A percentile compares a stretch with the other conserved stretches of the same genome.
Conservation (phyloP, 1,284 basidiomycete species). For the Vanrija pseudolonga region DNA sequence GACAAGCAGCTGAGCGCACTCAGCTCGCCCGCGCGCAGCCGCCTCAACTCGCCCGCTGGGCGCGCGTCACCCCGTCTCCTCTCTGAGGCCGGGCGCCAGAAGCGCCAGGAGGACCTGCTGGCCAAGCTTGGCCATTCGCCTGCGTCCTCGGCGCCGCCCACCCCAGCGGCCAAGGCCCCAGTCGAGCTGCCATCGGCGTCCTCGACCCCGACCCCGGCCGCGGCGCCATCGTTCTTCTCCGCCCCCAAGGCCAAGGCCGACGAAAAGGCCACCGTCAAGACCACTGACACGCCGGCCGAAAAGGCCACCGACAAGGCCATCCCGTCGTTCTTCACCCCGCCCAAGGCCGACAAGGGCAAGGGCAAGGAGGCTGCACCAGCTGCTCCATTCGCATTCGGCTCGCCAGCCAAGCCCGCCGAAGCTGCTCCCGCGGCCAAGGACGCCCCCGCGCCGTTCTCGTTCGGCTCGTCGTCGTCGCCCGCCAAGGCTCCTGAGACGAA, state of each 20-base stretch:
- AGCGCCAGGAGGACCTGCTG: slow-evolving; percentile 17
- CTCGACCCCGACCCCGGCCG: background rate
- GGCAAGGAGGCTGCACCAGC: background rate
- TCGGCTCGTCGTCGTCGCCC: no score
- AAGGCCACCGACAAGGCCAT: slow-evolving; percentile 1
- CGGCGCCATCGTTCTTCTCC: background rate
- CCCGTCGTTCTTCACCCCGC: background rate
- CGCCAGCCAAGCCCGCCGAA: background rate
- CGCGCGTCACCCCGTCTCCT: slow-evolving; percentile 3
- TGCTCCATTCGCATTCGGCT: background rate
- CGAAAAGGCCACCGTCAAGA: background rate
- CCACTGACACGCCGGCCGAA: background rate
- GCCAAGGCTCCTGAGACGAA: no score
- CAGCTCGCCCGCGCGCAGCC: slow-evolving; percentile 1
- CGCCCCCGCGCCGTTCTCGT: background rate
- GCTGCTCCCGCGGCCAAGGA: background rate
- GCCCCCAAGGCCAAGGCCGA: background rate
- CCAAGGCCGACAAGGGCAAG: background rate
- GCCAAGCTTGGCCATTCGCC: slow-evolving; percentile 7
- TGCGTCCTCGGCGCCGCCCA: background rate
- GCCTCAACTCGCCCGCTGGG: slow-evolving; percentile 5
- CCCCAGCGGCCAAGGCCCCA: background rate
- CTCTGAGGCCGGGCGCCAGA: slow-evolving; percentile 9
- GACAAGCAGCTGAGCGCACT: slow-evolving; percentile 3
- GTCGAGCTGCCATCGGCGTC: background rate